Conservation (phyloP, 2,329 filamentous ascomycete genomes). For the Alternaria postmessia region DNA sequence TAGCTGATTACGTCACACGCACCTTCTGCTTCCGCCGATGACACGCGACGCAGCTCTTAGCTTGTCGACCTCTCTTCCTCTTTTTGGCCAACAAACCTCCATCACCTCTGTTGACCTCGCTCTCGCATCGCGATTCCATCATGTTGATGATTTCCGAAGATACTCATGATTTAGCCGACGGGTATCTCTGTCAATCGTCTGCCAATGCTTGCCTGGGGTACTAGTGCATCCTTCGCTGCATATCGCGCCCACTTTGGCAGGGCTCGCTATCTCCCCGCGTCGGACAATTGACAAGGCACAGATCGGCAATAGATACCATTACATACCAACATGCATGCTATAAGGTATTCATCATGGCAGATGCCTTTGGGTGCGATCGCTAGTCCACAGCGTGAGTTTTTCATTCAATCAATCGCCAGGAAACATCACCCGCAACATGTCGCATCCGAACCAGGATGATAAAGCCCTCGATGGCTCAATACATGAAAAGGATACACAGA, state of each 20-base stretch:
- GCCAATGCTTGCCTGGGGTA: neutral
- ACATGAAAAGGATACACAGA: neutral
- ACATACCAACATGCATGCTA: neutral
- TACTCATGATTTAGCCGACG: neutral
- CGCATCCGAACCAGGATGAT: neutral
- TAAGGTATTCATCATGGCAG: neutral
- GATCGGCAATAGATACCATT: neutral
- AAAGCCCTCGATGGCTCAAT: neutral
- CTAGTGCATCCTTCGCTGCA: neutral
- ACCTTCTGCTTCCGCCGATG: neutral
- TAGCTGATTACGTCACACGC: neutral
- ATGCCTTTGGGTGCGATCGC: neutral
- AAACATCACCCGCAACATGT: neutral
- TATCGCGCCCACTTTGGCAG: neutral
- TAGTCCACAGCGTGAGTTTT: neutral
- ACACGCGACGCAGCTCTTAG: neutral
- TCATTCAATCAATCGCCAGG: neutral
- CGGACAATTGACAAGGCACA: neutral
- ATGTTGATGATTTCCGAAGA: neutral
- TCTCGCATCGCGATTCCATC: neutral
- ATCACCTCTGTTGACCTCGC: neutral
- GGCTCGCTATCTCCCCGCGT: neutral
- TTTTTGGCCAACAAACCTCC: neutral
- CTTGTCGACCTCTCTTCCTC: neutral
- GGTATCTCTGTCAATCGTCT: neutral